Conservation (phyloP, 1,284 basidiomycete genomes). For the Rhodotorula sp. region DNA sequence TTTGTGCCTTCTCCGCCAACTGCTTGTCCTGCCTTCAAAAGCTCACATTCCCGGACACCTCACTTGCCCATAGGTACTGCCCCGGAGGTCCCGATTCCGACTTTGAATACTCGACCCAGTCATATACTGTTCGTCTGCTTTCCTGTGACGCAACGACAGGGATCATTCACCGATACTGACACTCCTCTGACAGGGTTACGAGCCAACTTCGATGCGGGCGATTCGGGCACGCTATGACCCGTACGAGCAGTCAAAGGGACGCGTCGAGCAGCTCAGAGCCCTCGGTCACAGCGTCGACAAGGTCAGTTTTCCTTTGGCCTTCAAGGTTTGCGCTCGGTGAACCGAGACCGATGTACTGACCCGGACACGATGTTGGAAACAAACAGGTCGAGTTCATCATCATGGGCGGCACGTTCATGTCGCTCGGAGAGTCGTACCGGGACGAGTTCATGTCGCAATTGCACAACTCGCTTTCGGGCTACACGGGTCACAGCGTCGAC, state of each 20-base stretch:
- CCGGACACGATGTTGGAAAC: neutral
- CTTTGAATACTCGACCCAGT: slow-evolving; percentile 97
- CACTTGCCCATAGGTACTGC: slow-evolving; percentile 69
- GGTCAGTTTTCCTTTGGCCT: slow-evolving; percentile 52
- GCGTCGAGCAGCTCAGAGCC: slow-evolving; percentile 91
- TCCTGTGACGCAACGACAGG: slow-evolving; percentile 66
- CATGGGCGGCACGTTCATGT: slow-evolving; percentile 99
- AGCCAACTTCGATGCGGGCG: slow-evolving; percentile 96
- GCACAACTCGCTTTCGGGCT: slow-evolving; percentile 94
- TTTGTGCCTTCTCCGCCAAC: slow-evolving; percentile 15
- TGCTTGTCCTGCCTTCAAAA: neutral
- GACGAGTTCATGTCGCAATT: slow-evolving; percentile 91
- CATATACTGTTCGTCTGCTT: slow-evolving; percentile 52
- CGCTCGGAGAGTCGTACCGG: slow-evolving; percentile 94
- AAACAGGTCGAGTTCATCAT: slow-evolving; percentile 89
- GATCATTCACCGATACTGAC: neutral
- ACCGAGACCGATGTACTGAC: neutral
- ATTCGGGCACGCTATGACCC: slow-evolving; percentile 98
- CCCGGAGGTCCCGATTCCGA: slow-evolving; percentile 99
- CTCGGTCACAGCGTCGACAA: slow-evolving; percentile 97
- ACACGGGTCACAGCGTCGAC: slow-evolving; percentile 84
- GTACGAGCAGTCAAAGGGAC: slow-evolving; percentile 92
- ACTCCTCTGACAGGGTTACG: slow-evolving; percentile 17
- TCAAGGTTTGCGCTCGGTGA: neutral
- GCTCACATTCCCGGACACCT: neutral